Base-by-base conservation (phyloP, 176 grass and related monocot genomes). In the Triticum urartu region DNA sequence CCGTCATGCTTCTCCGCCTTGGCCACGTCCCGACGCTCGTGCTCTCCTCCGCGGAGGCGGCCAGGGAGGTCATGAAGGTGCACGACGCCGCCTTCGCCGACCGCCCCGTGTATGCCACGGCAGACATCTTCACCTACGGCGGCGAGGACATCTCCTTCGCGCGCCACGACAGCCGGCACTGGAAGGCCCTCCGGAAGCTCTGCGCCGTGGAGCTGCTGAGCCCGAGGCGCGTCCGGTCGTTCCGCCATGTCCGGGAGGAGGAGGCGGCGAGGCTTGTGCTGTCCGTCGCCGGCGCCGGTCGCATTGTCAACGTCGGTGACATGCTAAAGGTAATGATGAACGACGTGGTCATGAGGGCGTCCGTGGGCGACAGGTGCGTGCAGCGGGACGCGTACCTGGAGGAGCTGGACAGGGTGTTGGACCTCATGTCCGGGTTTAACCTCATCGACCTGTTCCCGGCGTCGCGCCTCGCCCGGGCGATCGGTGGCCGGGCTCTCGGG, bases 51-150 rank as follows among this genome's bases (percentile, higher is more conserved):
- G 32, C 91, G 12, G 87, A 87, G 30, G 89, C 82, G 28, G 87
- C 89, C 5, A 72, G 67, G 58, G 87, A 96, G 85, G 84, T 91
- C 14, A 72, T 93, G 73, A 93, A 83, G 86, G 88, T 89, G 17
- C 94, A 91, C 30, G 89, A 91, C 67, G 68, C 79, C 38, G 70
- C 60, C 21, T 91, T 95, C 21, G 74, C 87, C 5, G 54, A 38
- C 48, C 91, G 89, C 1, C 82, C 89, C 1, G 26, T 90, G n/a
- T 88, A 82, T 24, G 62, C 34, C 5, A 80, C 83, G 11, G 48
- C 43, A 7, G 22, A 66, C 58, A 68, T 91, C 72, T 4, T 91
- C 39, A 75, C 86, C 2, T 82, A 86, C 68, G 84, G 91, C 14
- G 72, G 74, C 43, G n/a, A 17, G 3, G 30, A 69, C 66, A 69